These are phyloP conservation scores for Xylaria sp. DNA, from an alignment of 2,329 filamentous ascomycete species.

Conservation along the genomic window DNA sequence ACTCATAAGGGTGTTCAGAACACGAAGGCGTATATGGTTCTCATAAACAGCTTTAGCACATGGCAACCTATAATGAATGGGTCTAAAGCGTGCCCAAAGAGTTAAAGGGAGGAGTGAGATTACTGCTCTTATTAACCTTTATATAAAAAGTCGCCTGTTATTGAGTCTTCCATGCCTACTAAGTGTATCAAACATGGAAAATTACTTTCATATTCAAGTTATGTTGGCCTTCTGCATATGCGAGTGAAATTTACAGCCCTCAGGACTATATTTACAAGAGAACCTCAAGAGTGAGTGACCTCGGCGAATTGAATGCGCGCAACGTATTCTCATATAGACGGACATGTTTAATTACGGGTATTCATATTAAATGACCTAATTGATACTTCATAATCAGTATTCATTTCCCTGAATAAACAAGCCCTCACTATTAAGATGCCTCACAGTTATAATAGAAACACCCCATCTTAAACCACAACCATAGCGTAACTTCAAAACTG, in stretches of 20 bases:
- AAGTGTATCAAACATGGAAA: neutral
- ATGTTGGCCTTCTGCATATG: too few relatives aligned
- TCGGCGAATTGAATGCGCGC: too few relatives aligned
- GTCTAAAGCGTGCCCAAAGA: neutral
- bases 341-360: too few relatives aligned
- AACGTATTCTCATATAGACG: too few relatives aligned
- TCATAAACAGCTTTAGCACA: neutral
- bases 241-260: too few relatives aligned
- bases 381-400: neutral
- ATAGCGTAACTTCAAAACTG: neutral
- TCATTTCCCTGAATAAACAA: neutral
- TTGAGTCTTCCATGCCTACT: too few relatives aligned
- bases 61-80: neutral
- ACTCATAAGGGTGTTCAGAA: neutral
- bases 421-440: neutral
- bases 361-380: neutral
- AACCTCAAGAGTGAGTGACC: too few relatives aligned
- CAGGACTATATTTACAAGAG: too few relatives aligned
- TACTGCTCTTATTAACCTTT: too few relatives aligned
- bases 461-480: neutral
- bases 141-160: too few relatives aligned
- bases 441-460: neutral
- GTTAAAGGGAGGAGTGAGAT: neutral
- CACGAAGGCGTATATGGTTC: too few relatives aligned
- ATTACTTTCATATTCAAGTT: too few relatives aligned